phyloP scores from a whole-genome alignment of 805 yeast genomes.

The Isabelozyma heimii region DNA sequence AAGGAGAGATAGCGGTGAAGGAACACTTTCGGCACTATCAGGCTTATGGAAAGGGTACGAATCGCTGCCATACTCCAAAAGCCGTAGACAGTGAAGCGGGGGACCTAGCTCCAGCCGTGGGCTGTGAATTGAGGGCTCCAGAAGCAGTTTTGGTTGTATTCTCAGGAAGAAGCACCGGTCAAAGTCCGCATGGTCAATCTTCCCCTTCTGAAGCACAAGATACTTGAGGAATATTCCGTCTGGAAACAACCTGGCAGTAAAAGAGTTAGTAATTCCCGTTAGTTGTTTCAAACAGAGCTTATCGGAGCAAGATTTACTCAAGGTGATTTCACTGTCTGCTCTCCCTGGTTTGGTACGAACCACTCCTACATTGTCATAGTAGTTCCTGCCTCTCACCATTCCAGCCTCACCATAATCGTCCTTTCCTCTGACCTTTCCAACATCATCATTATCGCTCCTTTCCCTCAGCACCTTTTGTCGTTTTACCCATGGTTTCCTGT shows the following conservation, averaged over 20 bases:
- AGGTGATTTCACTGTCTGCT: slow-evolving; percentile 65
- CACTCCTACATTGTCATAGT: slow-evolving; percentile 53
- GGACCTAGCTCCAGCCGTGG: no score
- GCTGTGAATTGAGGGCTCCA: no score
- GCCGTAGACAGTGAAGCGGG: slow-evolving; percentile 12
- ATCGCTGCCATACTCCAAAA: slow-evolving; percentile 18
- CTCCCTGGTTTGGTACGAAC: slow-evolving; percentile 95
- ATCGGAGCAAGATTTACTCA: slow-evolving; percentile 88
- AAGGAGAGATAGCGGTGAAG: slow-evolving; percentile 31
- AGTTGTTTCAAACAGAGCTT: slow-evolving; percentile 67
- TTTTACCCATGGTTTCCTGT: background rate
- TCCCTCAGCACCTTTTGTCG: background rate
- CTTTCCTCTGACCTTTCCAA: background rate
- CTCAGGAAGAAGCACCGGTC: slow-evolving; percentile 41
- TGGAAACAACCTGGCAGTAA: slow-evolving; percentile 34
- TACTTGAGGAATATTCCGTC: slow-evolving; percentile 42
- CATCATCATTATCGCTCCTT: background rate
- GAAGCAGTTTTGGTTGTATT: no score
- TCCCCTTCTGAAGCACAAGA: slow-evolving; percentile 45
- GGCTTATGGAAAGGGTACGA: slow-evolving; percentile 24
- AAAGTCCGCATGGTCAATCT: slow-evolving; percentile 24
- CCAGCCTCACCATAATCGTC: slow-evolving; percentile 9
- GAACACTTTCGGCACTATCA: slow-evolving; percentile 7
- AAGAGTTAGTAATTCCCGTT: slow-evolving; percentile 49
- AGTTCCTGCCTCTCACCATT: slow-evolving; percentile 58